Evolutionary conservation across 495 filamentous ascomycete genomes (phyloP), one percentile per base, ranked within the genome.

Genomic region (Neurospora terricola): DNA sequence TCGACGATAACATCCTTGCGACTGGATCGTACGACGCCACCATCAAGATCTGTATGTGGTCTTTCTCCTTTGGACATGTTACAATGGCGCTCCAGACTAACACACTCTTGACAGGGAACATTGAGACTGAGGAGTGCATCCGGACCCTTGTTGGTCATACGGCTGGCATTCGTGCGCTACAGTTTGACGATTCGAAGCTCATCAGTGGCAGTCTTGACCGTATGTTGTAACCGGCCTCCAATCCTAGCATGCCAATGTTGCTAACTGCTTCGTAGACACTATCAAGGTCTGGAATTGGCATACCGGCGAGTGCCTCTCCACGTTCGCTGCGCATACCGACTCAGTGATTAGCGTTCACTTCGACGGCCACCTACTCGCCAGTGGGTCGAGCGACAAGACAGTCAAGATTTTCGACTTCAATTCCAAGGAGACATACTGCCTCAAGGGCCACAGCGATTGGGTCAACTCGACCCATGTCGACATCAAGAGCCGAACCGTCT

Each of bases 251-350:
- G 18, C 23, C n/a, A 27, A 36, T 4, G 0, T 10, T 45, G 48
- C 78, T 80, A 69, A 80, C 72, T 38, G 27, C 12, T 30, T 48
- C 6, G 23, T 30, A 80, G 78, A 82, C 30, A 96, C 89, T 21
- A 82, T 99, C 72, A 92, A 92, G 79, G 88, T 98, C 38, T 99
- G 96, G 96, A 97, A 98, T 76, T 98, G 94, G 94, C 87, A 91
- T 48, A 98, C 94, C 0, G 96, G 96, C 59, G 89, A 93, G 76
- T 96, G 92, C 78, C 87, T 97, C 59, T 92, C 91, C 16, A 97
- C 90, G 1, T 90, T 94, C 42, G 87, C 86, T 10, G 90, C 90
- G 5, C 96, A 98, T 78, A 88, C 85, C 10, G 90, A 87, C 48
- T 94, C 94, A 14, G 89, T 99, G 23, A 91, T 98, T 73, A 81